Evolutionary conservation across 495 filamentous ascomycete genomes (phyloP).

Genomic region (Aspergillus sclerotioniger): DNA sequence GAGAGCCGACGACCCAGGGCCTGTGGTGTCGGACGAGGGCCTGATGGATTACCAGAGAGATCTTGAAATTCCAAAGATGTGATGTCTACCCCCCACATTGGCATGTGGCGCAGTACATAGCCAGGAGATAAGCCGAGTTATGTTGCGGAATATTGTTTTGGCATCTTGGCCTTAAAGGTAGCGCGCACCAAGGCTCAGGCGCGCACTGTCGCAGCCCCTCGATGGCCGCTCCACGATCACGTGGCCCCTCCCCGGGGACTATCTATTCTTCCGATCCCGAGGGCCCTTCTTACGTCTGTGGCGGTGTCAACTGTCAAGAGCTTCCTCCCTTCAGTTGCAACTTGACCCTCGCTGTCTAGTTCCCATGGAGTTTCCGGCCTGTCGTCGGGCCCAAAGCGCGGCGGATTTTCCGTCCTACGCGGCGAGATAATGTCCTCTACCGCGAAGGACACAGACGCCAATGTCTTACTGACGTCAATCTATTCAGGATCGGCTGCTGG

Average conservation of each 20-base stretch:
- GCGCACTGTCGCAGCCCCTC: not conserved
- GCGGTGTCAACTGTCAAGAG: too few relatives aligned
- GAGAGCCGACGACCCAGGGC: not conserved
- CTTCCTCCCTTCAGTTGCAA: too few relatives aligned
- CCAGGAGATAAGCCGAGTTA: not conserved
- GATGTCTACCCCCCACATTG: not conserved
- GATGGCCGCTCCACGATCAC: not conserved
- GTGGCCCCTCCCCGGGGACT: not conserved
- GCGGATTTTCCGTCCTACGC: too few relatives aligned
- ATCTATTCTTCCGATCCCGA: too few relatives aligned
- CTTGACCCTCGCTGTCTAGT: too few relatives aligned
- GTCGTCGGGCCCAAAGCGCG: too few relatives aligned
- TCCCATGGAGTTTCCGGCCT: too few relatives aligned
- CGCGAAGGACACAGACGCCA: too few relatives aligned
- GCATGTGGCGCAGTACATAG: not conserved
- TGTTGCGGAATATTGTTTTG: not conserved
- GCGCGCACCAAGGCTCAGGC: not conserved
- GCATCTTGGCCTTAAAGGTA: not conserved
- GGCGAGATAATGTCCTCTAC: too few relatives aligned
- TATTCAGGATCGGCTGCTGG: too few relatives aligned
- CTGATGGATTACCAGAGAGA: conserved; percentile 6
- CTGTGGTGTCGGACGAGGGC: not conserved
- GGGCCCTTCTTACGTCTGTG: too few relatives aligned
- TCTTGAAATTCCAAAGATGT: not conserved
- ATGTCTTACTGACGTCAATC: too few relatives aligned